A percentile compares a stretch with the other conserved stretches of the same genome.
These are phyloP conservation scores for Quercus alba DNA, from an alignment of 306 rosid genomes.

Conservation along the genomic window DNA sequence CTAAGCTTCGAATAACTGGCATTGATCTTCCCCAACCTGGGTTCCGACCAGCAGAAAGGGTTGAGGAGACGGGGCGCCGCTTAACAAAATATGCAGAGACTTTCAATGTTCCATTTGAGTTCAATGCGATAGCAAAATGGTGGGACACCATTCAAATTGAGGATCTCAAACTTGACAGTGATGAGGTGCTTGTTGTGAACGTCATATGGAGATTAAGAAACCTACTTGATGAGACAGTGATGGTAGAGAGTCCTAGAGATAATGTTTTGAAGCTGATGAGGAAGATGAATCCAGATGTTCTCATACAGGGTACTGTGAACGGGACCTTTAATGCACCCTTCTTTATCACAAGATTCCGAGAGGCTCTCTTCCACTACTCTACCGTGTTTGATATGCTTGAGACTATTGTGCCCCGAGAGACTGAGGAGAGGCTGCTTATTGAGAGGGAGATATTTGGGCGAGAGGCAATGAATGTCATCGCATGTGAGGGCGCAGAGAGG, in stretches of 20 bases:
- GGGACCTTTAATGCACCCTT: slow-evolving; percentile 37
- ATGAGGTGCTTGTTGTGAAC: slow-evolving; percentile 38
- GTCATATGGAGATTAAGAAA: slow-evolving; percentile 28
- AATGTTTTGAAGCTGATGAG: slow-evolving; percentile 26
- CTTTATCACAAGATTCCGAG: slow-evolving; percentile 38
- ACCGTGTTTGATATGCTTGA: slow-evolving; percentile 38
- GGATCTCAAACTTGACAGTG: slow-evolving; percentile 34
- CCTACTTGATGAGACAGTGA: slow-evolving; percentile 39
- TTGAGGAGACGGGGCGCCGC: slow-evolving; percentile 33
- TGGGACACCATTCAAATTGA: slow-evolving; percentile 40
- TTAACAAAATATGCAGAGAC: slow-evolving; percentile 30
- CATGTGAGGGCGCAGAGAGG: slow-evolving; percentile 41
- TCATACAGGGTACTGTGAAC: slow-evolving; percentile 26
- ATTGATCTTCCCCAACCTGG: slow-evolving; percentile 40
- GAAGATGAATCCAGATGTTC: slow-evolving; percentile 33
- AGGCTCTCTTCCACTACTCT: slow-evolving; percentile 40
- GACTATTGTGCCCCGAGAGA: slow-evolving; percentile 22
- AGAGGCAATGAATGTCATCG: slow-evolving; percentile 41
- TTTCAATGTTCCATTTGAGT: slow-evolving; percentile 34
- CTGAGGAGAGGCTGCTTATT: slow-evolving; percentile 34
- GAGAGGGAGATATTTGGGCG: slow-evolving; percentile 35
- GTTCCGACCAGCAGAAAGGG: slow-evolving; percentile 39
- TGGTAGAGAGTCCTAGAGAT: slow-evolving; percentile 33
- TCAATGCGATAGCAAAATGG: slow-evolving; percentile 38
- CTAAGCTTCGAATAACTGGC: slow-evolving; percentile 39